These are phyloP conservation scores for Bodo saltans DNA, from an alignment of 78 protist species.

Conservation along the genomic window DNA sequence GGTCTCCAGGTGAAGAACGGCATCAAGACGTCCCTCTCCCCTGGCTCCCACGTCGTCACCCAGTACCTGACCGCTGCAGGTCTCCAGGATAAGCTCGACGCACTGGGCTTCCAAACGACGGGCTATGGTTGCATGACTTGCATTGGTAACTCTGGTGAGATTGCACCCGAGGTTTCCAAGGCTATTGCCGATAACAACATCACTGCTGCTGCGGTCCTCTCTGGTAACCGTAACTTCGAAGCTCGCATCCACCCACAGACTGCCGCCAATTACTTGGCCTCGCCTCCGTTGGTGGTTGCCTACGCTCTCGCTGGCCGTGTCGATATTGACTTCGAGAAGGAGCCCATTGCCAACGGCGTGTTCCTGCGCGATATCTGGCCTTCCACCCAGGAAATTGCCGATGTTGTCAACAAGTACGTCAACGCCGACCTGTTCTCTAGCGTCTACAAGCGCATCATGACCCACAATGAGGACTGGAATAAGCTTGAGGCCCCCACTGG, in stretches of 20 bases:
- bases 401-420: conserved; percentile 34
- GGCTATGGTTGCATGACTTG: conserved; percentile 85
- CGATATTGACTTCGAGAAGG: conserved; percentile 64
- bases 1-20: conserved; percentile 58
- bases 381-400: conserved; percentile 49
- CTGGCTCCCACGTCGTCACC: conserved; percentile 78
- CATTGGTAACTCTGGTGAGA: conserved; percentile 67
- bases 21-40: conserved; percentile 70
- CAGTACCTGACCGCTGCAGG: conserved; percentile 59
- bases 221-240: conserved; percentile 86
- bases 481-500: conserved; percentile 49
- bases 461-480: conserved; percentile 67
- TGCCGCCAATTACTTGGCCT: conserved; percentile 76
- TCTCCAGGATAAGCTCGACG: conserved; percentile 44
- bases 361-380: conserved; percentile 83
- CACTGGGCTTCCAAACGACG: conserved; percentile 61
- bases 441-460: conserved; percentile 49
- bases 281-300: conserved; percentile 81
- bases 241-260: conserved; percentile 66
- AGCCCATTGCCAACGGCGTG: conserved; percentile 59
- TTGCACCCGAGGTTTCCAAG: conserved; percentile 45
- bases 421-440: conserved; percentile 54
- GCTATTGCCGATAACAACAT: conserved; percentile 60
- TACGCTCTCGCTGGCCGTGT: conserved; percentile 80
- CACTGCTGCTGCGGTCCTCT: conserved; percentile 67